Evolutionary conservation across 306 rosid species (phyloP).

Genomic region (Inga laurina): DNA sequence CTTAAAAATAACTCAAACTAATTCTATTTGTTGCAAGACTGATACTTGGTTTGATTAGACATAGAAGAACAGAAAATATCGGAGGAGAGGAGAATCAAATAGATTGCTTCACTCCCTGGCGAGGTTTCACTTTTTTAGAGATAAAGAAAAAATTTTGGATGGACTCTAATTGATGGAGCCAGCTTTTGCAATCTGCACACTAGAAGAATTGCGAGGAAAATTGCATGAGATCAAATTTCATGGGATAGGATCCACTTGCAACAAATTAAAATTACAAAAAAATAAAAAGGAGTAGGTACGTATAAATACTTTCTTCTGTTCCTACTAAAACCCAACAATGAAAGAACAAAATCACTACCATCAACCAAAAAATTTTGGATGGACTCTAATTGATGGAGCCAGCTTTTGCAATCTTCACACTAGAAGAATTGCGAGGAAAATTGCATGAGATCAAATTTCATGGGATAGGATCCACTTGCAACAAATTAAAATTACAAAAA

Average conservation of each 20-base stretch:
- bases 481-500: neutral
- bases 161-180: slow-evolving; percentile 1
- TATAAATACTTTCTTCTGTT: neutral
- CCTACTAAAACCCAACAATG: slow-evolving; percentile 6
- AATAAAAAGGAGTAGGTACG: neutral
- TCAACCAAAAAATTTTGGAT: neutral
- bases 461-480: slow-evolving; percentile 5
- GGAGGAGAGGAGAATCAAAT: neutral
- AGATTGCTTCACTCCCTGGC: slow-evolving; percentile 5
- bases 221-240: neutral
- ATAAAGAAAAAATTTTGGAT: neutral
- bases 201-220: slow-evolving; percentile 5
- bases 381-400: slow-evolving; percentile 1
- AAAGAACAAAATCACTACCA: neutral
- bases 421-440: slow-evolving; percentile 5
- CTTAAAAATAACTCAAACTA: neutral
- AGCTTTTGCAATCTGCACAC: neutral
- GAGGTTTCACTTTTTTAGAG: neutral
- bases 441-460: neutral
- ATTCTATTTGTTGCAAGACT: slow-evolving; percentile 9
- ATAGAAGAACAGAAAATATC: neutral
- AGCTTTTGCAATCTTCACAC: slow-evolving; percentile 1
- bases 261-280: neutral
- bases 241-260: slow-evolving; percentile 5
- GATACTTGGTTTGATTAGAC: neutral